Percentiles rank a stretch among this genome's conserved stretches.
Evolutionary conservation across 139 green algal genomes (phyloP).

Genomic region (Asterochloris erici): DNA sequence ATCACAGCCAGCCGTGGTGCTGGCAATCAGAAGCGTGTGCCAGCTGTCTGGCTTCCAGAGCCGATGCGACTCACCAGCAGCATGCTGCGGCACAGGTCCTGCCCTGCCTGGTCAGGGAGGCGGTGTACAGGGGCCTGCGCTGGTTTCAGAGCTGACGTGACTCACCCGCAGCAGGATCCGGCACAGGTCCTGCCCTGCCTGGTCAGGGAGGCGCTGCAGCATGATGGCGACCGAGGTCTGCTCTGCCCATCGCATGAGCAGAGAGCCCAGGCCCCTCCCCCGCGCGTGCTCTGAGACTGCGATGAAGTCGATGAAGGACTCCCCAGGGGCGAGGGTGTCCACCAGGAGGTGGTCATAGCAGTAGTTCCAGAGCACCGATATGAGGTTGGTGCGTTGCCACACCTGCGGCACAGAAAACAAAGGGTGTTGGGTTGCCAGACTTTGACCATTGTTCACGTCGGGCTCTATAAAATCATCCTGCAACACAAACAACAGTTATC

Average conservation of each 20-base stretch:
- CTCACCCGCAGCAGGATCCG: slow-evolving; percentile 3
- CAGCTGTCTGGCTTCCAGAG: no score
- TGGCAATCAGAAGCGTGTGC: no score
- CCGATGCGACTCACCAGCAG: background rate
- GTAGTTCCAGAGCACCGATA: slow-evolving; percentile 9
- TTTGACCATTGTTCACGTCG: background rate
- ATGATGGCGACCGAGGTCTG: slow-evolving; percentile 9
- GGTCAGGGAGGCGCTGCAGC: background rate
- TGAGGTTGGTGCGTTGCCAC: background rate
- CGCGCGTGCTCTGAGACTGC: slow-evolving; percentile 12
- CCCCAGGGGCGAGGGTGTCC: slow-evolving; percentile 4
- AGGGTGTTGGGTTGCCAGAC: background rate
- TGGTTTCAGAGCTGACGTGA: background rate
- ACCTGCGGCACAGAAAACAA: background rate
- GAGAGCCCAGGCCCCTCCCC: slow-evolving; percentile 4
- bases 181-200: background rate
- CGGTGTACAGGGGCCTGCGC: no score
- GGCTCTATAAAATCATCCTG: background rate
- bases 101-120: background rate
- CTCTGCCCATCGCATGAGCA: slow-evolving; percentile 19
- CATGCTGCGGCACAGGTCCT: background rate
- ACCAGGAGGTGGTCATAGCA: slow-evolving; percentile 13
- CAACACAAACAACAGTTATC: background rate
- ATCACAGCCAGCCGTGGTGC: no score
- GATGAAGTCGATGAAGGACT: slow-evolving; percentile 20